phyloP scores from a whole-genome alignment of 2,329 filamentous ascomycete species.

The Aspergillus hortae region DNA sequence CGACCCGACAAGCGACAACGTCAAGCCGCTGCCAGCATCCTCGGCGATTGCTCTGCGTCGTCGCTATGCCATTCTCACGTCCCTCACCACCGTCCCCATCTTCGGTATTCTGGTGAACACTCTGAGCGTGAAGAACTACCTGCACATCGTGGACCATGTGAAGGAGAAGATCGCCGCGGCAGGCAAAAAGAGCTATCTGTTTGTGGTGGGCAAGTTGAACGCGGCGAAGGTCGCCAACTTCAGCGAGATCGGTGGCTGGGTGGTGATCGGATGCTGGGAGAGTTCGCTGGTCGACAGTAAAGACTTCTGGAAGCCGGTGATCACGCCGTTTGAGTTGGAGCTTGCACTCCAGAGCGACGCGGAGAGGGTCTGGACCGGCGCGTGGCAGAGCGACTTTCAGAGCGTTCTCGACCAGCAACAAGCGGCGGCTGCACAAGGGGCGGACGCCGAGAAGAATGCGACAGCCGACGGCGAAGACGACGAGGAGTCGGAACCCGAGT shows the following conservation, averaged over 20 bases:
- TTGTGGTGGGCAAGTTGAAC: conserved; percentile 95
- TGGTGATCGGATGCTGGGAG: conserved; percentile 97
- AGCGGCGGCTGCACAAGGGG: conserved; percentile 19
- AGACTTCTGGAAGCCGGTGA: conserved; percentile 81
- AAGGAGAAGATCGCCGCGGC: conserved; percentile 69
- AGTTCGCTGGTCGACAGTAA: conserved; percentile 86
- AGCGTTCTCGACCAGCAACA: conserved; percentile 51
- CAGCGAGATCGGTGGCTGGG: conserved; percentile 91
- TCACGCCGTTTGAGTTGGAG: conserved; percentile 91
- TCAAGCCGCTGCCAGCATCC: conserved; percentile 46
- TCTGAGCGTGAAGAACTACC: conserved; percentile 84
- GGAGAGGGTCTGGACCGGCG: conserved; percentile 76
- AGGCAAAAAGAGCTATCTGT: conserved; percentile 92
- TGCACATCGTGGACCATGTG: conserved; percentile 72
- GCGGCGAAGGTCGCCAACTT: conserved; percentile 96
- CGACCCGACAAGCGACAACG: conserved; percentile 20
- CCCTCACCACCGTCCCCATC: conserved; percentile 73
- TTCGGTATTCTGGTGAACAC: conserved; percentile 97
- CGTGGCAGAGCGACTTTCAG: conserved; percentile 87
- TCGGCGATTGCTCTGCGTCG: conserved; percentile 66
- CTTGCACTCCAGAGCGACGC: conserved; percentile 72
- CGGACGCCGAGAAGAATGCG: conserved; percentile 18
- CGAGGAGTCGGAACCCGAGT: conserved; percentile 63
- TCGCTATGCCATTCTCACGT: conserved; percentile 81
- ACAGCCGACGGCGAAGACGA: conserved; percentile 33